A percentile compares a stretch with the other conserved stretches of the same genome.
Evolutionary conservation across 257 asterid species (phyloP).

Genomic region (Solanum microdontum): DNA sequence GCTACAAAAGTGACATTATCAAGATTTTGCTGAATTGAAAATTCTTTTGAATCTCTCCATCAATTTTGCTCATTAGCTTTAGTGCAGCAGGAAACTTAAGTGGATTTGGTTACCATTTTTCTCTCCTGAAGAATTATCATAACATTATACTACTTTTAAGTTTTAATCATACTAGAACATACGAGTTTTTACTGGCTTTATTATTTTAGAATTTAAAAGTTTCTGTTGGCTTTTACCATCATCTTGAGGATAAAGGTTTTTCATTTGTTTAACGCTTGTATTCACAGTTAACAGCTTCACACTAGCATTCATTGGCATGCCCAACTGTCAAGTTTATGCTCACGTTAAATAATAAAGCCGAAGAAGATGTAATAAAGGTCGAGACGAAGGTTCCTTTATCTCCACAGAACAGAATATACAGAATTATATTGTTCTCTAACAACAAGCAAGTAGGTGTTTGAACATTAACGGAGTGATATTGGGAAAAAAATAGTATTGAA

Average conservation of each 20-base stretch:
- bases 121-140: not conserved
- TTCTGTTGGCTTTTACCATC: not conserved
- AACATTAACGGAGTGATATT: not conserved
- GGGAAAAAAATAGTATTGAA: not conserved
- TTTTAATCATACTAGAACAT: not conserved
- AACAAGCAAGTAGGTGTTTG: not conserved
- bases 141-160: not conserved
- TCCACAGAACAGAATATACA: not conserved
- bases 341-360: not conserved
- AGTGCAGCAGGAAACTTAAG: not conserved
- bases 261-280: not conserved
- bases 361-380: not conserved
- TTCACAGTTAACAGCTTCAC: not conserved
- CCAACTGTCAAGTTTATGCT: not conserved
- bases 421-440: not conserved
- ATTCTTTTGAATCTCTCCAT: not conserved
- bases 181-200: not conserved
- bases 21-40: not conserved
- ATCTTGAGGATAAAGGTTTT: not conserved
- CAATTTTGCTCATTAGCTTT: not conserved
- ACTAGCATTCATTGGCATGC: not conserved
- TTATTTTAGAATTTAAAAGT: not conserved
- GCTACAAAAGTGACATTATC: not conserved
- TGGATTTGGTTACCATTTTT: not conserved
- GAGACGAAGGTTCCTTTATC: not conserved